phyloP scores from a whole-genome alignment of 148 eudicot genomes.

The Arbutus unedo region DNA sequence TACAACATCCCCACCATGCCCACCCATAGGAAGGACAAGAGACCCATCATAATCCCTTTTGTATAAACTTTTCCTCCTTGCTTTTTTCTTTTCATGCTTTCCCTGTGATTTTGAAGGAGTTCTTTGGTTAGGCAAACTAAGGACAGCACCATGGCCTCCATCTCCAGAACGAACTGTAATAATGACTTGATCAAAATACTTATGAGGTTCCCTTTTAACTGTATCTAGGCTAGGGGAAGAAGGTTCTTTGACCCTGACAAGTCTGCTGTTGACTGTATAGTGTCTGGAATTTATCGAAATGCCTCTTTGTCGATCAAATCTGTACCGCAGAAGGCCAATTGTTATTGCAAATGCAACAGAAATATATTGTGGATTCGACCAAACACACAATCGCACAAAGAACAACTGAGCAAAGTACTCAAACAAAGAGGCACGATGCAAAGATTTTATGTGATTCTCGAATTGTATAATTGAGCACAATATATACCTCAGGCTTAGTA shows the following conservation, averaged over 20 bases:
- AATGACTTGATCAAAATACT: constrained; percentile 84
- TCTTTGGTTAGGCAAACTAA: constrained; percentile 55
- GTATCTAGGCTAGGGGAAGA: constrained; percentile 44
- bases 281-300: constrained; percentile 12
- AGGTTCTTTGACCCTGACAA: constrained; percentile 56
- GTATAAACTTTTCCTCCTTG: constrained; percentile 45
- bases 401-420: too few relatives aligned
- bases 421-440: too few relatives aligned
- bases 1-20: constrained; percentile 90
- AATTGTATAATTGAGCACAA: too few relatives aligned
- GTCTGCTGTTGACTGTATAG: constrained; percentile 35
- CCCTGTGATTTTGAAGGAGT: constrained; percentile 51
- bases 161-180: constrained; percentile 93
- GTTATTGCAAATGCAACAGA: constrained; percentile 11
- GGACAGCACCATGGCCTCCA: constrained; percentile 91
- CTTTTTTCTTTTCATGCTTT: constrained; percentile 47
- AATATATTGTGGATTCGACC: too few relatives aligned
- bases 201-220: constrained; percentile 68
- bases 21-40: constrained; percentile 82
- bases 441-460: too few relatives aligned
- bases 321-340: constrained; percentile 22
- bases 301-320: constrained; percentile 33
- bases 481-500: too few relatives aligned
- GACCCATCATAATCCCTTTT: constrained; percentile 96
- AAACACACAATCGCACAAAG: too few relatives aligned